Base-by-base conservation (phyloP, 306 rosid species). In the Malus sieversii region DNA sequence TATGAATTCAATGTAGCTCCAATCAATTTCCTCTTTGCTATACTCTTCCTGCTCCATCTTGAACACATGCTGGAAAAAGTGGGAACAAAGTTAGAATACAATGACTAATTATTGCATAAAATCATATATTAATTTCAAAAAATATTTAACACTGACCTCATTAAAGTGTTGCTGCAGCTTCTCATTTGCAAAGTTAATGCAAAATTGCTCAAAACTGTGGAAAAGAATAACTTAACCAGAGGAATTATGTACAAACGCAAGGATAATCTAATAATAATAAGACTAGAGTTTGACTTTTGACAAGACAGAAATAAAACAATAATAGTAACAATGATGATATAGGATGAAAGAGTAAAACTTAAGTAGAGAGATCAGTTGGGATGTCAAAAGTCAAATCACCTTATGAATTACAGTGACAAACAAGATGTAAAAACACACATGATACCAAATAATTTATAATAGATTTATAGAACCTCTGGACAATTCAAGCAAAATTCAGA, bases 21-120 rank as follows among this genome's bases (percentile, higher is more conserved):
- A 95, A 85, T 92, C 87, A 73, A 95, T 95, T 88, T 90, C 90
- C 87, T 95, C 99, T 85, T 82, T 95, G 72, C 96, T 83, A 82
- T 95, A 95, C 84, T 95, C 99, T 67, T 95, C 97, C 87, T 95
- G 97, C 86, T 95, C 97, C 99, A 95, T 95, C 87, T 95, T 95
- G 87, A 95, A 95, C 44, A 95, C 99, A 81, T 95, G 99, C 99
- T 95, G 93, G 77, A 85, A 78, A 48, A 75, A 84, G 72, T 57
- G 38, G 48, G 38, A 68, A 69, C 18, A 13, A 73, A 73, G 22
- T 71, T 12, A 74, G 80, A 72, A 57, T 14, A 82, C 22, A 11
- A 19, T 9, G 45, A 59, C 1, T 18, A 62, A 27, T 23, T 11
- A 23, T 19, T 29, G 32, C 51, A 66, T 45, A 57, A 71, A 25